These are phyloP conservation scores for Pyrus bretschneideri DNA, from an alignment of 306 rosid species.

Conservation along the genomic window DNA sequence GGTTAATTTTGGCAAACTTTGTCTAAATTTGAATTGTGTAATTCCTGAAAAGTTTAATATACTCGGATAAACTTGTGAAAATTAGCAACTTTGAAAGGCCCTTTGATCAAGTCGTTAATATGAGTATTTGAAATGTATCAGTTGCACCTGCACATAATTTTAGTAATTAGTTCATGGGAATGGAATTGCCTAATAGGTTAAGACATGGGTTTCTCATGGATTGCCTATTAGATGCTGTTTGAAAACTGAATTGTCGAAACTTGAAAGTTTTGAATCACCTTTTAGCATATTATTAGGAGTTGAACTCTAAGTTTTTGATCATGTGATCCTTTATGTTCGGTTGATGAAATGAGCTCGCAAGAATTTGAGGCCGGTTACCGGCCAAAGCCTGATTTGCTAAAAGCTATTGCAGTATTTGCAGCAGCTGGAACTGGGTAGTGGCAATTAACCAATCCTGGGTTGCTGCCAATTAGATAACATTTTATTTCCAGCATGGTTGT, in stretches of 20 bases:
- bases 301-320: conserved; percentile 38
- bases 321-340: conserved; percentile 78
- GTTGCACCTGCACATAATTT: not conserved
- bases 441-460: conserved; percentile 97
- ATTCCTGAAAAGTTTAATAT: not conserved
- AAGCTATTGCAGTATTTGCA: conserved; percentile 70
- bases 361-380: conserved; percentile 55
- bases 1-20: conserved; percentile 7
- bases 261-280: not conserved
- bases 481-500: conserved; percentile 11
- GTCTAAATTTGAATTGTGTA: conserved; percentile 5
- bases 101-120: not conserved
- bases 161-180: not conserved
- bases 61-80: not conserved
- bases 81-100: not conserved
- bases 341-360: conserved; percentile 61
- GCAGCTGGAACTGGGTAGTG: conserved; percentile 59
- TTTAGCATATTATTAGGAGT: conserved; percentile 40
- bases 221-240: not conserved
- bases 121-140: not conserved
- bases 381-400: conserved; percentile 76
- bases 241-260: not conserved
- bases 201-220: not conserved
- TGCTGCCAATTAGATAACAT: conserved; percentile 77
- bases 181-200: not conserved